Percentiles rank a stretch among this genome's conserved stretches.
Conservation (phyloP, 176 grass and related monocot genomes). For the Aegilops sharonensis region DNA sequence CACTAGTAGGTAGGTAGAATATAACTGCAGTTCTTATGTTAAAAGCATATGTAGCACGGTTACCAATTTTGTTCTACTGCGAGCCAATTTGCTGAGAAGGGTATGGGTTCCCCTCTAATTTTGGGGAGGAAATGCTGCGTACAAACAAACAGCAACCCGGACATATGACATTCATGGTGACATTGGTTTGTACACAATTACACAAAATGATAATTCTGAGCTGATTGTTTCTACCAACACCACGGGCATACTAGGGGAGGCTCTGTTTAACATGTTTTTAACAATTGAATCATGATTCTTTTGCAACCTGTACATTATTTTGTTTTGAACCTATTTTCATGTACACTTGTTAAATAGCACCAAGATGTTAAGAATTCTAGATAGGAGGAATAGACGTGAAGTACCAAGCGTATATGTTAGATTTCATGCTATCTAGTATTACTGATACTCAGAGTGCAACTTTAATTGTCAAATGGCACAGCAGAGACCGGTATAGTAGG, state of each 20-base stretch:
- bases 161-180: background rate
- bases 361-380: background rate
- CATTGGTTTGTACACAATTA: background rate
- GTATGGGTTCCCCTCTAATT: background rate
- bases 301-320: background rate
- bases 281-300: background rate
- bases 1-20: background rate
- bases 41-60: background rate
- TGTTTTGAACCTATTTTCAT: background rate
- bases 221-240: too few relatives aligned
- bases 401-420: background rate
- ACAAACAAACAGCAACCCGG: background rate
- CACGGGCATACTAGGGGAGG: background rate
- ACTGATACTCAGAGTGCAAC: background rate
- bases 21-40: background rate
- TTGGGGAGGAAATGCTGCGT: background rate
- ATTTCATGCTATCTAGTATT: background rate
- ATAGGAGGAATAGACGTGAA: background rate
- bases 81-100: background rate
- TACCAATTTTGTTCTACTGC: background rate
- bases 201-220: background rate
- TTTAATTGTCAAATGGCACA: background rate
- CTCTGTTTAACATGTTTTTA: background rate
- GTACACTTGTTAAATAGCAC: background rate
- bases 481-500: background rate